phyloP scores from a whole-genome alignment of 352 stramenopile species.

The Globisporangium paddicum region DNA sequence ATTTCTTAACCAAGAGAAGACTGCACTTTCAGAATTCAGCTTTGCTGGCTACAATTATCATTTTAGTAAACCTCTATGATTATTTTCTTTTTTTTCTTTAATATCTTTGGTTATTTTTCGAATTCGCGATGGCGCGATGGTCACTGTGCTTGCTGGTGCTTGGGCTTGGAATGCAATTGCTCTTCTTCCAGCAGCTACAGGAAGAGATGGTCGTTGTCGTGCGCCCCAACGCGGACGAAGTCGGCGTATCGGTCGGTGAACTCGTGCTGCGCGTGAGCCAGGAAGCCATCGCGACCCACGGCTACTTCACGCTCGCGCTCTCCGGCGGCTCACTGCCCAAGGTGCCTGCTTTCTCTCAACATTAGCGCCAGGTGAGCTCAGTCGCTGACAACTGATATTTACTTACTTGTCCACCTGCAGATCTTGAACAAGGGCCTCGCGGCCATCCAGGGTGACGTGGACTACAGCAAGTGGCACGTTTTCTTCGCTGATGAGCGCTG shows the following conservation, averaged over 20 bases:
- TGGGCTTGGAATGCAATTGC: not conserved
- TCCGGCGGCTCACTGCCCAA: slow-evolving; percentile 86
- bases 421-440: slow-evolving; percentile 82
- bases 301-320: slow-evolving; percentile 80
- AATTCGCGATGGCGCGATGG: not conserved
- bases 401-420: slow-evolving; percentile 18
- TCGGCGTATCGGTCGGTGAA: slow-evolving; percentile 53
- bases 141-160: not conserved
- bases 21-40: no score
- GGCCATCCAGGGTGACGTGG: slow-evolving; percentile 69
- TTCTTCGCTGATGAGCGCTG: slow-evolving; percentile 98
- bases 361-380: no score
- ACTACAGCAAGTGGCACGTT: slow-evolving; percentile 97
- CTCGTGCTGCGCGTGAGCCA: slow-evolving; percentile 66
- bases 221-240: slow-evolving; percentile 44
- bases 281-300: slow-evolving; percentile 47
- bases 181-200: not conserved
- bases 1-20: not conserved
- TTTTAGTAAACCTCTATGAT: no score
- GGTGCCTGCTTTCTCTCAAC: slow-evolving; percentile 17
- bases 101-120: not conserved
- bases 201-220: slow-evolving; percentile 51
- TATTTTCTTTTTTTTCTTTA: no score
- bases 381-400: not conserved
- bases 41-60: no score